A percentile compares a stretch with the other conserved stretches of the same genome.
phyloP scores from a whole-genome alignment of 1,284 basidiomycete species.

The Cryptococcus sp. region DNA sequence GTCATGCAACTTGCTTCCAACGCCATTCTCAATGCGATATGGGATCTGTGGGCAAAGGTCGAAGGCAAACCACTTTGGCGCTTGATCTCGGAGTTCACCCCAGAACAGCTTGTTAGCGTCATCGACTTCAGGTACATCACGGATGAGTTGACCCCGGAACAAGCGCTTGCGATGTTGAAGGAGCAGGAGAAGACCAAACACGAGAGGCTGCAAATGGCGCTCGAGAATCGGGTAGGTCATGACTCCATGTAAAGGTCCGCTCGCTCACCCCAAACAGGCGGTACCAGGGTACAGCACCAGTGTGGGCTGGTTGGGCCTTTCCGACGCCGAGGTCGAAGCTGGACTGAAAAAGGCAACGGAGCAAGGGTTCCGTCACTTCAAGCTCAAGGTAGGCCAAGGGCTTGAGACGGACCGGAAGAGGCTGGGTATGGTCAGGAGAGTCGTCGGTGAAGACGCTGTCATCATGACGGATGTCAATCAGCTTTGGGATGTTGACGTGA shows the following conservation, averaged over 20 bases:
- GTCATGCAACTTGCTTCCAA: conserved; percentile 58
- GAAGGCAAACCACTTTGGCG: conserved; percentile 58
- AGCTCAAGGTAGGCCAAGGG: conserved; percentile 88
- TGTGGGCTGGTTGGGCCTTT: conserved; percentile 78
- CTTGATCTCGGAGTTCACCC: conserved; percentile 57
- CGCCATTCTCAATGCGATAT: conserved; percentile 56
- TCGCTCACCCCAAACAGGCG: conserved; percentile 8
- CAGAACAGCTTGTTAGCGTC: conserved; percentile 78
- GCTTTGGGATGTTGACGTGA: conserved; percentile 76
- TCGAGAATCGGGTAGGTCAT: conserved; percentile 30
- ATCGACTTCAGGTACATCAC: conserved; percentile 87
- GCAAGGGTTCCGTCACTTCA: conserved; percentile 88
- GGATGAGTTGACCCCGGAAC: conserved; percentile 83
- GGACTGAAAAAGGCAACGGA: conserved; percentile 79
- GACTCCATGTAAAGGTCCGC: neutral
- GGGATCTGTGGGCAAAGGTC: conserved; percentile 56
- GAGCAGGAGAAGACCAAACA: conserved; percentile 71
- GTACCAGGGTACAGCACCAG: conserved; percentile 65
- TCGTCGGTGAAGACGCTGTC: conserved; percentile 83
- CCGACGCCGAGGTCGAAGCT: conserved; percentile 82
- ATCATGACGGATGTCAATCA: conserved; percentile 50
- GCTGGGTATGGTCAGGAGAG: conserved; percentile 79
- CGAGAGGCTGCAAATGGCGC: conserved; percentile 69
- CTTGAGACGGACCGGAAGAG: conserved; percentile 76
- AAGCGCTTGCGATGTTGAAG: conserved; percentile 78